Percentiles rank a stretch among this genome's conserved stretches.
phyloP scores from a whole-genome alignment of 129 eudicot species.

The Artemisia argyi region DNA sequence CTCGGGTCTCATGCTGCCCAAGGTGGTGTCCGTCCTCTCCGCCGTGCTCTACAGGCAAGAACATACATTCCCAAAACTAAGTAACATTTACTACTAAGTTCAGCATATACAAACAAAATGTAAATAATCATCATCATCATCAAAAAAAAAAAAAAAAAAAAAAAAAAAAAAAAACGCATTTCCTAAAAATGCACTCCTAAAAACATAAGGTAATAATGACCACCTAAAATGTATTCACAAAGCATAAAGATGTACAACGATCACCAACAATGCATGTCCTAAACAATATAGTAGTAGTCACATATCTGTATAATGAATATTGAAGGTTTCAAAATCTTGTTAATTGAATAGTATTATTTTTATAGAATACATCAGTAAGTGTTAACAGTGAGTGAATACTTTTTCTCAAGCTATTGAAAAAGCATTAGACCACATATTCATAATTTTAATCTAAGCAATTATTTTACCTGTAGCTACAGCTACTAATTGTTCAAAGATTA shows the following conservation, averaged over 20 bases:
- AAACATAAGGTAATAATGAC: slow-evolving; percentile 11
- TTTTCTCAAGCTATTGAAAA: too few relatives aligned
- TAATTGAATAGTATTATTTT: background rate
- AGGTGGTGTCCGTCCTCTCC: slow-evolving; percentile 96
- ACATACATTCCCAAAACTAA: slow-evolving; percentile 14
- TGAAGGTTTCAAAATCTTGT: background rate
- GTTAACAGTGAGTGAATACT: background rate
- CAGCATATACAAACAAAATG: background rate
- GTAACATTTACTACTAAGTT: slow-evolving; percentile 15
- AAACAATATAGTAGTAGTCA: background rate
- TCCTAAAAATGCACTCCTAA: slow-evolving; percentile 5
- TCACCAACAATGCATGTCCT: slow-evolving; percentile 5
- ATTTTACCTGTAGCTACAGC: background rate
- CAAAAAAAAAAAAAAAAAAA: too few relatives aligned
- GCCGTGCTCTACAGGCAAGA: slow-evolving; percentile 89
- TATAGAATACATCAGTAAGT: background rate
- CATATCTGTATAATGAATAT: background rate
- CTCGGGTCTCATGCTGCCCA: slow-evolving; percentile 89
- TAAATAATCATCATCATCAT: slow-evolving; percentile 1
- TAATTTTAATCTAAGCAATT: too few relatives aligned
- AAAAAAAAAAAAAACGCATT: background rate
- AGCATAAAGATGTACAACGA: background rate
- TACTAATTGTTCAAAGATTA: background rate
- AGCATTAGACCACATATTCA: too few relatives aligned
- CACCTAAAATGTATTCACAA: slow-evolving; percentile 2